These are phyloP conservation scores for Inga leiocalycina DNA, from an alignment of 306 rosid species.

Conservation along the genomic window DNA sequence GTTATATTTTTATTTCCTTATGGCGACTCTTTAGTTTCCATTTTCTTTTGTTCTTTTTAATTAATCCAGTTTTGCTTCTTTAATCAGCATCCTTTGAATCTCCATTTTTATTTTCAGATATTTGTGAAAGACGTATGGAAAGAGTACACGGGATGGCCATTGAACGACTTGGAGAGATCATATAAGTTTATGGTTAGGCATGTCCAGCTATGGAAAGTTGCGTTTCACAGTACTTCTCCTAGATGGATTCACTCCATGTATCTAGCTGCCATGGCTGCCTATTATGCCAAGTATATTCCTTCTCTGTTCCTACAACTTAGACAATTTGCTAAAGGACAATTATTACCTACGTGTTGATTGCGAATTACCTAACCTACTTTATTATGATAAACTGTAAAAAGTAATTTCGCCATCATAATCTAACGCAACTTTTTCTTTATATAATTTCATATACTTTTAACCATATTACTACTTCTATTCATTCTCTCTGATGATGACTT, in stretches of 20 bases:
- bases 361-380: neutral
- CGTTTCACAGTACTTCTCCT: constrained; percentile 96
- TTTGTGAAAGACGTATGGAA: constrained; percentile 97
- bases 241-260: constrained; percentile 86
- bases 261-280: constrained; percentile 98
- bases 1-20: neutral
- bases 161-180: constrained; percentile 93
- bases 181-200: constrained; percentile 98
- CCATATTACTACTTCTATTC: neutral
- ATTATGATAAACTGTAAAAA: neutral
- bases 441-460: neutral
- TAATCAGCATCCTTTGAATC: neutral
- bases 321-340: neutral
- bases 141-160: constrained; percentile 97
- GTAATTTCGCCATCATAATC: constrained; percentile 17
- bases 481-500: constrained; percentile 31
- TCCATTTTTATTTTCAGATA: constrained; percentile 51
- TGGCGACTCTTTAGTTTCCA: neutral
- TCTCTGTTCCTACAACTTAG: neutral
- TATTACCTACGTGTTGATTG: neutral
- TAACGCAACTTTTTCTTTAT: constrained; percentile 1
- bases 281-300: constrained; percentile 80
- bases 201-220: constrained; percentile 94
- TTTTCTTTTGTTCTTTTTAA: neutral
- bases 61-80: neutral